Evolutionary conservation across 1,284 basidiomycete genomes (phyloP), one percentile per base, ranked within the genome.

Genomic region (Sporisorium reilianum): DNA sequence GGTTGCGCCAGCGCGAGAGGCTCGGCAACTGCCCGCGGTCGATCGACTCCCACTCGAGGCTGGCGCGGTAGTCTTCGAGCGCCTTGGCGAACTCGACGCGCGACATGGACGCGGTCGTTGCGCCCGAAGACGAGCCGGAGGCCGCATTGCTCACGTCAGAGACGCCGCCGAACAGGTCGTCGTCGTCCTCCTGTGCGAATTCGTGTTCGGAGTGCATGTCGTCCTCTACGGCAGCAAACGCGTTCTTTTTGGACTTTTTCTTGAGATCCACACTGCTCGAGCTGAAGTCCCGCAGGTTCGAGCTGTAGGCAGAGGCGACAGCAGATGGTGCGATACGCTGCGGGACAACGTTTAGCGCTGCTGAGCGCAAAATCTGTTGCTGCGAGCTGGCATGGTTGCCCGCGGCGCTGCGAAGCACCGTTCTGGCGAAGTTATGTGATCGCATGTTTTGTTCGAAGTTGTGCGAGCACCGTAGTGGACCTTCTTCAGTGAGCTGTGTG

Each of bases 161-260:
- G 14, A 68, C 44, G 0, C 46, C 34, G 6, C 70, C 70, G 23
- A 73, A 73, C 5, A 73, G 58, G 18, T 67, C 70, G 23, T 73
- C 70, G 20, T 72, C 67, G 1, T 69, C 63, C 23, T 61, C 62
- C 20, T 50, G 46, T 8, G 28, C 57, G 10, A 53, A 54, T 5
- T 54, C 55, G 7, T 55, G 9, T 28, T 54, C 46, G 45, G 28
- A 38, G 18, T 18, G 26, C n/a, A 40, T 10, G 7, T 63, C 64
- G 11, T 66, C 64, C 32, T 75, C 72, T 10, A 41, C 56, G 5
- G 62, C 62, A 6, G 54, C 63, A 38, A 55, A 52, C 5, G 53
- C 41, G 25, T 49, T 56, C 55, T 66, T 75, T 28, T 70, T 75
- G 20, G 28, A 10, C 54, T 75, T 75, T 45, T 75, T 75, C 51